Evolutionary conservation across 1,139 yeast genomes (phyloP).

Genomic region (Kodamaea suecica): DNA sequence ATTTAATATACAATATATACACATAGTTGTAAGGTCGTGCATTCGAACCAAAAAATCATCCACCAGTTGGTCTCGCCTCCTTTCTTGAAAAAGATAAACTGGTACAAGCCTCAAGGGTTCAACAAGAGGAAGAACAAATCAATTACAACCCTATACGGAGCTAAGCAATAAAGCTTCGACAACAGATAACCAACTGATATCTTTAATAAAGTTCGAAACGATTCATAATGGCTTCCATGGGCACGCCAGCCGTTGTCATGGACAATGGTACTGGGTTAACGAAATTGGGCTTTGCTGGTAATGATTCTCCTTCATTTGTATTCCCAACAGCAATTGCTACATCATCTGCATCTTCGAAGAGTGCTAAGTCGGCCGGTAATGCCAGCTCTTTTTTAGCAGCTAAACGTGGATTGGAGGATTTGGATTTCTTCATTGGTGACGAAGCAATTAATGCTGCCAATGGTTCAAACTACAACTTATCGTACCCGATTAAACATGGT

Average conservation of each 20-base stretch:
- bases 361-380: constrained; percentile 28
- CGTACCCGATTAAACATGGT: constrained; percentile 94
- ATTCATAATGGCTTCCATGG: constrained; percentile 53
- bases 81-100: constrained; percentile 1
- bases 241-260: constrained; percentile 94
- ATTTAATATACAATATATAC: too few species aligned
- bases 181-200: background rate
- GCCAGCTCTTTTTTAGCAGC: constrained; percentile 45
- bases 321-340: constrained; percentile 98
- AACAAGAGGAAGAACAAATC: too few species aligned
- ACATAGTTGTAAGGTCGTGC: too few species aligned
- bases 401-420: constrained; percentile 89
- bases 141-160: too few species aligned
- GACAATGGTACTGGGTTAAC: constrained; percentile 98
- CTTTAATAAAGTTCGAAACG: background rate
- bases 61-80: too few species aligned
- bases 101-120: background rate
- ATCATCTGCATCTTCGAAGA: constrained; percentile 45
- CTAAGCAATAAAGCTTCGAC: too few species aligned
- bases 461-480: constrained; percentile 84
- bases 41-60: too few species aligned
- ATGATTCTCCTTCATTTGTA: constrained; percentile 94
- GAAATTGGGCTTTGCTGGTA: constrained; percentile 97
- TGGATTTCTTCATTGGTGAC: constrained; percentile 93
- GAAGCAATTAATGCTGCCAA: constrained; percentile 88